Evolutionary conservation across 805 yeast species (phyloP), one percentile per base, ranked within the genome.

Genomic region (Komagataella mondaviorum): DNA sequence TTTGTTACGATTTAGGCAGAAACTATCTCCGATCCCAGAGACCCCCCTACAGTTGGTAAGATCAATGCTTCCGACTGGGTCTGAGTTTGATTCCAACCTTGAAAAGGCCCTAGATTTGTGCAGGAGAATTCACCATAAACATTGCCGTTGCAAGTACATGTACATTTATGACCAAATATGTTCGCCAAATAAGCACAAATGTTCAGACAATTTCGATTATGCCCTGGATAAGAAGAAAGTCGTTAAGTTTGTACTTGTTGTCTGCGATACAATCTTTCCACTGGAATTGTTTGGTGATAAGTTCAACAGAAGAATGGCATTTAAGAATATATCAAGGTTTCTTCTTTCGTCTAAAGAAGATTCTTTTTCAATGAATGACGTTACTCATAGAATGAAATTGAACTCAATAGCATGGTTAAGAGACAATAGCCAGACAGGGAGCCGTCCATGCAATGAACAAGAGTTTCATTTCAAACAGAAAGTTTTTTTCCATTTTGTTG

Each of bases 351-450:
- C 71, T 0, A 59, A 69, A 8, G 64, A 64, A 43, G 78, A 74
- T 6, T 51, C 52, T 2, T 44, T 79, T 0, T 51, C 64, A 0
- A 49, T 75, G 0, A 54, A 57, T 2, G 59, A 65, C 3, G 47
- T 80, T 0, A 44, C 69, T 2, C 55, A 62, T 4, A 65, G 65
- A 0, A 58, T 83, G 6, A 67, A 62, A 48, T 44, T 78, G 0
- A 68, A 65, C 5, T 75, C 74, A 0, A 71, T 87, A 2, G 36
- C 51, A 0, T 86, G 95, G 95, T 57, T 83, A 1, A 75, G 76
- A 0, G 67, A 67, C 20, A 36, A 61, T 1, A 2, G 48, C 0
- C 49, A 47, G 18, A 14, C 53, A 1, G 52, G 58, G 23, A 23
- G 50, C 49, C 20, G 59, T 60, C 22, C 22, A 10, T 56, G 65